Conservation (phyloP, 2,329 filamentous ascomycete genomes). For the Pseudogymnoascus sp. region DNA sequence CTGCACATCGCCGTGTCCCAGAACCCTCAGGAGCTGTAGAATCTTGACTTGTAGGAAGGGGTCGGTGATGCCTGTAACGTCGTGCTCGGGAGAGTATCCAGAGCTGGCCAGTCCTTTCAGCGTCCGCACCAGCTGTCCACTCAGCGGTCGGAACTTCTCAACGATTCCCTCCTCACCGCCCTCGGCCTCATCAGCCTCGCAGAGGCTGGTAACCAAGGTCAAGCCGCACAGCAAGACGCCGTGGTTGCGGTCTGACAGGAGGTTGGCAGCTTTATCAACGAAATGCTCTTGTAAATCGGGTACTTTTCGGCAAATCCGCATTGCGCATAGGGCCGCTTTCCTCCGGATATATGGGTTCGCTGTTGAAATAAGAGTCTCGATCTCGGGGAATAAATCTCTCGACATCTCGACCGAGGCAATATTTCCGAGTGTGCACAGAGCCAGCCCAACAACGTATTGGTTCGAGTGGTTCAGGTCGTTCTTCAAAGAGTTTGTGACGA, state of each 20-base stretch:
- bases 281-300: constrained; percentile 97
- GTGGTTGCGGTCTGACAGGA: constrained; percentile 89
- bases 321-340: constrained; percentile 96
- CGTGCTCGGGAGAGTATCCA: constrained; percentile 94
- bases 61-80: constrained; percentile 96
- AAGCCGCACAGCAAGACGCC: constrained; percentile 88
- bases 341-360: constrained; percentile 97
- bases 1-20: constrained; percentile 76
- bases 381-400: constrained; percentile 89
- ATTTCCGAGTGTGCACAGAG: constrained; percentile 91
- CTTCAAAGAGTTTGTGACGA: constrained; percentile 96
- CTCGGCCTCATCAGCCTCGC: constrained; percentile 88
- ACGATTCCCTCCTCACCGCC: constrained; percentile 83
- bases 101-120: constrained; percentile 89
- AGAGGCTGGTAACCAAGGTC: constrained; percentile 83
- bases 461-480: constrained; percentile 97
- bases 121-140: constrained; percentile 78
- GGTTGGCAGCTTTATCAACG: constrained; percentile 79
- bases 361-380: constrained; percentile 83
- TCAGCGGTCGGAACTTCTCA: constrained; percentile 81
- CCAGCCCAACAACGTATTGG: constrained; percentile 95
- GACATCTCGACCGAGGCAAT: constrained; percentile 99
- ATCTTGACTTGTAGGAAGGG: constrained; percentile 98
- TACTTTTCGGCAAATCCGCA: constrained; percentile 97
- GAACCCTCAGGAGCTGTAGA: constrained; percentile 71